A percentile compares a stretch with the other conserved stretches of the same genome.
Conservation (phyloP, 1,139 yeast genomes). For the Debaryomycetaceae sp. region DNA sequence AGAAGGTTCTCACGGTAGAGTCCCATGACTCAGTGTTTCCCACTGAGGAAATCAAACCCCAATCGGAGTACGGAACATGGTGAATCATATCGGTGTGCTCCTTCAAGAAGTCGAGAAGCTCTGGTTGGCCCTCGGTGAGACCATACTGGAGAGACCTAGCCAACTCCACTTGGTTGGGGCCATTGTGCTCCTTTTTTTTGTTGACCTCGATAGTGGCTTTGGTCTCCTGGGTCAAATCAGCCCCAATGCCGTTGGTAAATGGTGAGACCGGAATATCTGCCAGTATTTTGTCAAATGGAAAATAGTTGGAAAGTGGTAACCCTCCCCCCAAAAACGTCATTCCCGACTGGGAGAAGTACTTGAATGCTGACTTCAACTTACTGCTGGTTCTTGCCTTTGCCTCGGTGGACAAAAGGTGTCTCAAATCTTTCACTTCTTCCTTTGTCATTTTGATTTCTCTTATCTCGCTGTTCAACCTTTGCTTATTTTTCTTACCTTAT, state of each 20-base stretch:
- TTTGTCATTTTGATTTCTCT: conserved; percentile 11
- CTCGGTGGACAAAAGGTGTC: conserved; percentile 75
- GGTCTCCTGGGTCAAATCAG: conserved; percentile 52
- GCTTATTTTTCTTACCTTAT: too few relatives aligned
- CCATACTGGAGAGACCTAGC: conserved; percentile 92
- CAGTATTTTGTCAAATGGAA: conserved; percentile 79
- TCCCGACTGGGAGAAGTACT: conserved; percentile 68
- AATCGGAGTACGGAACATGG: conserved; percentile 61
- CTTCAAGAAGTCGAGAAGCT: conserved; percentile 59
- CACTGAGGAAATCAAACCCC: conserved; percentile 54
- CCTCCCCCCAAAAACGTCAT: conserved; percentile 95
- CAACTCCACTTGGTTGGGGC: conserved; percentile 59
- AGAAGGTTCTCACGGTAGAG: conserved; percentile 74
- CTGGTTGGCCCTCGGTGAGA: conserved; percentile 72
- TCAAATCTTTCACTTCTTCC: conserved; percentile 58
- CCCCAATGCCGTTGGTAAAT: conserved; percentile 71
- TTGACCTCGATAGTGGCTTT: conserved; percentile 43
- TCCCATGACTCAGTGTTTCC: conserved; percentile 95
- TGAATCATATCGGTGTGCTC: conserved; percentile 78
- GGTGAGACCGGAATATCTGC: conserved; percentile 77
- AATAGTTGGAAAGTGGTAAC: conserved; percentile 81
- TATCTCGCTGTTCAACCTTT: background rate
- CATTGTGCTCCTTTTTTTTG: conserved; percentile 35
- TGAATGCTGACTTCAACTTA: conserved; percentile 80
- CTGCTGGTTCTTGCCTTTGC: conserved; percentile 75